A percentile compares a stretch with the other conserved stretches of the same genome.
These are phyloP conservation scores for Metarhizium rileyi DNA, from an alignment of 2,329 filamentous ascomycete species.

Conservation along the genomic window DNA sequence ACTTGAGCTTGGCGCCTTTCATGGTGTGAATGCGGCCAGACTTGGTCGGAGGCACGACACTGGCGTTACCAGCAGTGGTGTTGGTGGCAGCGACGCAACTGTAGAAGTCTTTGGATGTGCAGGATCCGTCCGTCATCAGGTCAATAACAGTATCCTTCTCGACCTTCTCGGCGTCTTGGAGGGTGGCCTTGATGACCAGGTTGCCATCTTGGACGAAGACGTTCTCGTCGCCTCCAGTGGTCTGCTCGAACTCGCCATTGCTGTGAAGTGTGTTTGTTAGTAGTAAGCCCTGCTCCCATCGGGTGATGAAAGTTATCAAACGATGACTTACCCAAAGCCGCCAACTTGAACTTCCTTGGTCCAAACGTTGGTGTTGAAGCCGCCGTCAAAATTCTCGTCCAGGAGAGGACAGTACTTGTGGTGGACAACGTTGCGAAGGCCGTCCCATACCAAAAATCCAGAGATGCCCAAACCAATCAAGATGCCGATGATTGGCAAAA, in stretches of 20 bases:
- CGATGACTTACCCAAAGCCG: slow-evolving; percentile 57
- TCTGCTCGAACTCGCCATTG: slow-evolving; percentile 74
- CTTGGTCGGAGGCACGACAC: slow-evolving; percentile 66
- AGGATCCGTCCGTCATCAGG: slow-evolving; percentile 54
- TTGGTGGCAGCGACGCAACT: slow-evolving; percentile 65
- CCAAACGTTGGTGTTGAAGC: slow-evolving; percentile 54
- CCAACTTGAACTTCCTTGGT: slow-evolving; percentile 65
- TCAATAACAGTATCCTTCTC: slow-evolving; percentile 59
- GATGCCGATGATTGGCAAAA: slow-evolving; percentile 66
- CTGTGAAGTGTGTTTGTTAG: slow-evolving; percentile 26
- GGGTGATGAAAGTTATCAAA: too few species aligned
- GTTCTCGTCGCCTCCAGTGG: slow-evolving; percentile 63
- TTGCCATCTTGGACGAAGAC: slow-evolving; percentile 60
- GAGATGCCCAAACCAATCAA: slow-evolving; percentile 57
- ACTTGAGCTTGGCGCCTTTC: slow-evolving; percentile 61
- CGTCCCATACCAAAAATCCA: slow-evolving; percentile 67
- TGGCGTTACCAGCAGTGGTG: slow-evolving; percentile 57
- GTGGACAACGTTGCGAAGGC: slow-evolving; percentile 58
- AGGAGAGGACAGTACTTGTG: slow-evolving; percentile 65
- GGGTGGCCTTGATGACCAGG: slow-evolving; percentile 67
- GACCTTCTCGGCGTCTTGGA: slow-evolving; percentile 59
- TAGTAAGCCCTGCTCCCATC: background rate
- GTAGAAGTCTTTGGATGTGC: slow-evolving; percentile 48
- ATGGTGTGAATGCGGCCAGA: slow-evolving; percentile 73
- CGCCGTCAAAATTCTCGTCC: slow-evolving; percentile 53